A percentile compares a stretch with the other conserved stretches of the same genome.
These are phyloP conservation scores for Chlorociboria aeruginascens DNA, from an alignment of 495 filamentous ascomycete genomes.

Conservation along the genomic window DNA sequence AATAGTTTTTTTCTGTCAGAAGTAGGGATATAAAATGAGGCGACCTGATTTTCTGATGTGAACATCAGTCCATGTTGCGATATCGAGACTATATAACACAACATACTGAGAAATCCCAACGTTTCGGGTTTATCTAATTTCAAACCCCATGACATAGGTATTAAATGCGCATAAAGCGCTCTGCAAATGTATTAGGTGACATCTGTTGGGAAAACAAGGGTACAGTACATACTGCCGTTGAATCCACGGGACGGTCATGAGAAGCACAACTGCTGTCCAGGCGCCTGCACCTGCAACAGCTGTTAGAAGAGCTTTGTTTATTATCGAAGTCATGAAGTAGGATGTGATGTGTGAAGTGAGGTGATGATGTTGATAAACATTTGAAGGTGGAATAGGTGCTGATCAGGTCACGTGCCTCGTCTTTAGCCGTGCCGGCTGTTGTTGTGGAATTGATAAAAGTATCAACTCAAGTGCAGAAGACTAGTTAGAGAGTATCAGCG, in stretches of 20 bases:
- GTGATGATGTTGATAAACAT: no score
- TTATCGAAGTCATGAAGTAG: no score
- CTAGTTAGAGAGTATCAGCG: no score
- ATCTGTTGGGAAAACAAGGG: background rate
- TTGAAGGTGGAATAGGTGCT: no score
- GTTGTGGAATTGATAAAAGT: no score
- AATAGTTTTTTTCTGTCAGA: conserved; percentile 47
- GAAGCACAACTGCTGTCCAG: no score
- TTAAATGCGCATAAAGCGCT: background rate
- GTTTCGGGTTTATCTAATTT: background rate
- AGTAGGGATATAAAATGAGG: conserved; percentile 42
- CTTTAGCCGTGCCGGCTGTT: no score
- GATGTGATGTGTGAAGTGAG: no score
- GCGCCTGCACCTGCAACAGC: no score
- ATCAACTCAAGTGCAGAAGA: no score
- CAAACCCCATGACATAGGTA: background rate
- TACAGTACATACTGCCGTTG: background rate
- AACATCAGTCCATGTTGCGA: background rate
- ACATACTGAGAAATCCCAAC: conserved; percentile 1
- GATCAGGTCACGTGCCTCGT: no score
- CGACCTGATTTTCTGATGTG: conserved; percentile 38
- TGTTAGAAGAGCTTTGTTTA: no score
- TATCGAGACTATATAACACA: background rate
- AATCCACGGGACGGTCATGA: background rate
- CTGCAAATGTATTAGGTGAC: background rate